phyloP scores from a whole-genome alignment of 176 grass and related monocot species.

The Hordeum marinum region DNA sequence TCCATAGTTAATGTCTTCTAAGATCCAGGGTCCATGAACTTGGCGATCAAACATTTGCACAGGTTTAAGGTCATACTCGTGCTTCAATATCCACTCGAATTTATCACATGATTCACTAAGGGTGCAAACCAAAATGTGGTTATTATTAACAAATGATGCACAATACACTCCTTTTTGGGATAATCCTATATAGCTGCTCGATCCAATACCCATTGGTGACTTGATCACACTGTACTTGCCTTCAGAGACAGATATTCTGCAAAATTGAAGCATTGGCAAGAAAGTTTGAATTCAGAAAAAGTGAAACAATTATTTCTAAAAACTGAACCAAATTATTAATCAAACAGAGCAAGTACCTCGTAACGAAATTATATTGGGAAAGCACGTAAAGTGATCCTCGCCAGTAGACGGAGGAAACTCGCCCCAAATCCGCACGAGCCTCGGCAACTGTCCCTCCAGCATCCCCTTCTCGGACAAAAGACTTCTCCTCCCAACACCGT shows the following conservation, averaged over 20 bases:
- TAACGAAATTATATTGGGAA: not conserved
- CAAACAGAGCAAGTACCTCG: no score
- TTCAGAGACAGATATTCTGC: not conserved
- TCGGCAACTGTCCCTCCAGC: not conserved
- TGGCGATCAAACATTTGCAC: not conserved
- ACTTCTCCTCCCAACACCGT: not conserved
- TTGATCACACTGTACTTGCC: not conserved
- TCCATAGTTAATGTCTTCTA: not conserved
- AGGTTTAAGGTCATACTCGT: not conserved
- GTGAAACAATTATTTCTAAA: no score
- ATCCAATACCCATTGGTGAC: not conserved
- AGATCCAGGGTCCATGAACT: not conserved
- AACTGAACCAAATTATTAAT: no score
- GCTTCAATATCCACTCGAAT: not conserved
- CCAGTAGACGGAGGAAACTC: not conserved
- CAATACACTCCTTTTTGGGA: not conserved
- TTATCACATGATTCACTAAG: not conserved
- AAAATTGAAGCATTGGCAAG: not conserved
- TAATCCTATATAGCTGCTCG: not conserved
- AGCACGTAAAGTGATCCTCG: not conserved
- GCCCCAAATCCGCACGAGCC: no score
- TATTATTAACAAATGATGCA: not conserved
- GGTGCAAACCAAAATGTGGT: not conserved
- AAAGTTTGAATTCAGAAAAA: not conserved
- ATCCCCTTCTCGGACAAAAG: not conserved